Percentiles rank a stretch among this genome's conserved stretches.
Conservation (phyloP, 805 yeast species). For the Candida wancherniae region DNA sequence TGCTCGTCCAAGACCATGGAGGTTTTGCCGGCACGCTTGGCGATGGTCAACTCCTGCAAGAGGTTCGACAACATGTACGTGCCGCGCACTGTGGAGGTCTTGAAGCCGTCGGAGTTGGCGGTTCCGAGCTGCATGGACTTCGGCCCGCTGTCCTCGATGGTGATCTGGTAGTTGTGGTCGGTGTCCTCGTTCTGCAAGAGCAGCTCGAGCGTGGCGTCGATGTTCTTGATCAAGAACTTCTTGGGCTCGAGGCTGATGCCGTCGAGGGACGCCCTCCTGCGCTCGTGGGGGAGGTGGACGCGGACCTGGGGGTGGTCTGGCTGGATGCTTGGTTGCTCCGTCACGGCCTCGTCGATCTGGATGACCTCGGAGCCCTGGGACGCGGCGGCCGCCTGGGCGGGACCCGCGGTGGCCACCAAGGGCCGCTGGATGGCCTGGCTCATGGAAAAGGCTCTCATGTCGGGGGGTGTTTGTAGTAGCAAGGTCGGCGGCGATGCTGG, state of each 20-base stretch:
- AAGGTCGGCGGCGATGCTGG: no score
- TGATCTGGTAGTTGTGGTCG: conserved; percentile 77
- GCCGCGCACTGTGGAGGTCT: conserved; percentile 70
- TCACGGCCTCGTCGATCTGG: neutral
- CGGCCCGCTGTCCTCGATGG: conserved; percentile 81
- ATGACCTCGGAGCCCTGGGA: conserved; percentile 1
- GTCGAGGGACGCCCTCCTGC: no score
- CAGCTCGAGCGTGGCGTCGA: conserved; percentile 65
- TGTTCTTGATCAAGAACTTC: conserved; percentile 67
- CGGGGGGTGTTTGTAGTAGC: no score
- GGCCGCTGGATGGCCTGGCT: no score
- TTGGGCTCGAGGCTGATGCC: conserved; percentile 28
- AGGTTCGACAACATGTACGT: conserved; percentile 85
- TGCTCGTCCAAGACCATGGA: conserved; percentile 79
- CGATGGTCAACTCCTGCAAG: conserved; percentile 83
- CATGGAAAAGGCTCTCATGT: no score
- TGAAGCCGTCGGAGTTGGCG: conserved; percentile 77
- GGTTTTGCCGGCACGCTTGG: conserved; percentile 72
- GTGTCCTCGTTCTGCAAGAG: conserved; percentile 77
- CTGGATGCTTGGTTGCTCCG: neutral
- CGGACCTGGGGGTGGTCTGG: neutral
- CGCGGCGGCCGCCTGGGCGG: no score
- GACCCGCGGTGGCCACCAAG: no score
- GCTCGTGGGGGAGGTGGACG: no score
- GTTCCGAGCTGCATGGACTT: conserved; percentile 78